phyloP scores from a whole-genome alignment of 768 basidiomycete genomes.

The Collybia nuda region DNA sequence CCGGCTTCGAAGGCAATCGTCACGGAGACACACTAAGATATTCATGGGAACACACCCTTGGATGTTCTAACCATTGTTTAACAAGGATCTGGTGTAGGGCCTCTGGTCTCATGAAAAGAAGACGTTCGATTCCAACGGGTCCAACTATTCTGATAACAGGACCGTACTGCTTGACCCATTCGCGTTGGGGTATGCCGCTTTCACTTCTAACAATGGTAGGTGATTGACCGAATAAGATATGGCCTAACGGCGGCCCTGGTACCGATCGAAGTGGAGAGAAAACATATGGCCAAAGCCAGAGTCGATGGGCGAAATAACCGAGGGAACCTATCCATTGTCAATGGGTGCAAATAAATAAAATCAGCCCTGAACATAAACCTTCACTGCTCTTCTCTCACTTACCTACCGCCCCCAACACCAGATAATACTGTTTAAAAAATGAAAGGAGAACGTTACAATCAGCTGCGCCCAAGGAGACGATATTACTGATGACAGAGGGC shows the following conservation, averaged over 20 bases:
- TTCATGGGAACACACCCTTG: slow-evolving; percentile 27
- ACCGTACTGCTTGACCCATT: slow-evolving; percentile 47
- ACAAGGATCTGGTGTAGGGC: slow-evolving; percentile 44
- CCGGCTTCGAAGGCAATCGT: slow-evolving; percentile 28
- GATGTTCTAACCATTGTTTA: slow-evolving; percentile 45
- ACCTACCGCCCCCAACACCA: too few species aligned
- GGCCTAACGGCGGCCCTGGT: slow-evolving; percentile 25
- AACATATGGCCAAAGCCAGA: slow-evolving; percentile 28
- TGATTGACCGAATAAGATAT: slow-evolving; percentile 16
- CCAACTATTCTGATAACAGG: slow-evolving; percentile 44
- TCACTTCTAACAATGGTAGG: slow-evolving; percentile 21
- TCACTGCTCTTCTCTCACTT: too few species aligned
- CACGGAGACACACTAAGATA: background rate
- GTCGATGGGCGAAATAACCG: slow-evolving; percentile 19
- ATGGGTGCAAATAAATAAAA: too few species aligned
- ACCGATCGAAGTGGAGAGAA: slow-evolving; percentile 26
- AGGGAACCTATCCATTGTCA: slow-evolving; percentile 12
- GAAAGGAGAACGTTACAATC: too few species aligned
- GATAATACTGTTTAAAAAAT: too few species aligned
- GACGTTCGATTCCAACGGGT: slow-evolving; percentile 42
- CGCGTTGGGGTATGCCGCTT: slow-evolving; percentile 41
- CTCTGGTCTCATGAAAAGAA: slow-evolving; percentile 44
- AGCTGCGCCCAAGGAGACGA: too few species aligned
- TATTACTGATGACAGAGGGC: too few species aligned
- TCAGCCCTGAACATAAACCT: too few species aligned